These are phyloP conservation scores for Ascochyta viciae-villosae DNA, from an alignment of 2,329 filamentous ascomycete species.

Conservation along the genomic window DNA sequence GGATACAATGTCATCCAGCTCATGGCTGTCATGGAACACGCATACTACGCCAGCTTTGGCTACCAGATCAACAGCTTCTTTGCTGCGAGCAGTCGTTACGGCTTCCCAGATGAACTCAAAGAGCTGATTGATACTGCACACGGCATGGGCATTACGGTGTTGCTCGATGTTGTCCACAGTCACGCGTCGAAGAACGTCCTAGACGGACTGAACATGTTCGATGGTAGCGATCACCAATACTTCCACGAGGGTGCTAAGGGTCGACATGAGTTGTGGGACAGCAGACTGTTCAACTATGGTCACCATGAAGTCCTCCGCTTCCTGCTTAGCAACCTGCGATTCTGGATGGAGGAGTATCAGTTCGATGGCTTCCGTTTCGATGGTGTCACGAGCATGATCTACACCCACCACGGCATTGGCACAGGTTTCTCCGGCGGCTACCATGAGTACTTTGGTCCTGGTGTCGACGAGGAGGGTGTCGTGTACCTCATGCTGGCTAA, in stretches of 20 bases:
- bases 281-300: conserved; percentile 95
- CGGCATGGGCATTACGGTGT: conserved; percentile 84
- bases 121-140: conserved; percentile 97
- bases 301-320: conserved; percentile 95
- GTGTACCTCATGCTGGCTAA: conserved; percentile 97
- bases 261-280: conserved; percentile 93
- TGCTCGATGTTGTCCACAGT: conserved; percentile 96
- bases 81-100: conserved; percentile 93
- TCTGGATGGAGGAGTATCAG: conserved; percentile 98
- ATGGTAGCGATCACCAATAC: conserved; percentile 93
- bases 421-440: conserved; percentile 97
- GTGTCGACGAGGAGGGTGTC: conserved; percentile 90
- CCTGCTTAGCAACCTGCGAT: conserved; percentile 90
- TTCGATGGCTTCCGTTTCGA: conserved; percentile 99
- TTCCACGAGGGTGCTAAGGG: conserved; percentile 90
- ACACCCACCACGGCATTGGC: conserved; percentile 93
- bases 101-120: conserved; percentile 91
- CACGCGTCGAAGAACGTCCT: conserved; percentile 97
- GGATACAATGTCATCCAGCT: conserved; percentile 98
- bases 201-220: conserved; percentile 94
- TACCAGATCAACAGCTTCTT: conserved; percentile 99
- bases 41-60: conserved; percentile 98
- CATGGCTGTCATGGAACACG: conserved; percentile 99
- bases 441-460: conserved; percentile 93
- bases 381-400: conserved; percentile 98